Evolutionary conservation across 2,329 filamentous ascomycete species (phyloP).

Genomic region (Phialemoniopsis sp.): DNA sequence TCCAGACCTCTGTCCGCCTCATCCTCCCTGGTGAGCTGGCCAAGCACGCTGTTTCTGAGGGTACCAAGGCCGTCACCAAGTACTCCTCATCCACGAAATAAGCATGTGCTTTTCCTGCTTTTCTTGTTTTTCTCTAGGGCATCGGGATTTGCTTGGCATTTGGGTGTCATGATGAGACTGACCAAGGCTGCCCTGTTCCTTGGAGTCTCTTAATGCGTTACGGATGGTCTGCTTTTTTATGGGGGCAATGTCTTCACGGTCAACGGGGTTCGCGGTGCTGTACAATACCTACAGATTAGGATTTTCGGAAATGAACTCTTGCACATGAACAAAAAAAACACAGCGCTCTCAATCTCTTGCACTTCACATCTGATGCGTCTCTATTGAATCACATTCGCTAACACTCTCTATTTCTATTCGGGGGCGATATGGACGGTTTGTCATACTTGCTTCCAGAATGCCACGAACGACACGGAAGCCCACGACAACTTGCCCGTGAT

Average conservation of each 20-base stretch:
- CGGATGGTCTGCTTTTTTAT: slow-evolving; percentile 56
- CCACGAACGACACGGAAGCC: no score
- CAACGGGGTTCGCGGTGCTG: slow-evolving; percentile 68
- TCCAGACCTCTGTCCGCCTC: slow-evolving; percentile 96
- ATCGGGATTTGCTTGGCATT: slow-evolving; percentile 50
- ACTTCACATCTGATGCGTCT: slow-evolving; percentile 2
- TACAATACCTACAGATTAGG: slow-evolving; percentile 68
- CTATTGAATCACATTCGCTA: no score
- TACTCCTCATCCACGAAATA: slow-evolving; percentile 99
- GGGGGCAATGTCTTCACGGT: slow-evolving; percentile 67
- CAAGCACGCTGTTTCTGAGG: slow-evolving; percentile 99
- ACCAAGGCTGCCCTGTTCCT: slow-evolving; percentile 37
- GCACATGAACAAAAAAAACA: slow-evolving; percentile 39
- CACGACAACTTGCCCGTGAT: no score
- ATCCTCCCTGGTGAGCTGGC: slow-evolving; percentile 98
- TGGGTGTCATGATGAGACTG: slow-evolving; percentile 56
- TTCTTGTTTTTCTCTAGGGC: slow-evolving; percentile 53
- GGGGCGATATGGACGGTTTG: no score
- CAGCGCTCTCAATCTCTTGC: no score
- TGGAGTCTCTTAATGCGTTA: slow-evolving; percentile 69
- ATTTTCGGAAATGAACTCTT: slow-evolving; percentile 59
- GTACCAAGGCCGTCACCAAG: slow-evolving; percentile 99
- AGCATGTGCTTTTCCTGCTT: slow-evolving; percentile 39
- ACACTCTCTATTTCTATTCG: no score
- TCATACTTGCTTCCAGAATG: no score